phyloP scores from a whole-genome alignment of 768 basidiomycete genomes.

The Leccinellum rugosiceps region DNA sequence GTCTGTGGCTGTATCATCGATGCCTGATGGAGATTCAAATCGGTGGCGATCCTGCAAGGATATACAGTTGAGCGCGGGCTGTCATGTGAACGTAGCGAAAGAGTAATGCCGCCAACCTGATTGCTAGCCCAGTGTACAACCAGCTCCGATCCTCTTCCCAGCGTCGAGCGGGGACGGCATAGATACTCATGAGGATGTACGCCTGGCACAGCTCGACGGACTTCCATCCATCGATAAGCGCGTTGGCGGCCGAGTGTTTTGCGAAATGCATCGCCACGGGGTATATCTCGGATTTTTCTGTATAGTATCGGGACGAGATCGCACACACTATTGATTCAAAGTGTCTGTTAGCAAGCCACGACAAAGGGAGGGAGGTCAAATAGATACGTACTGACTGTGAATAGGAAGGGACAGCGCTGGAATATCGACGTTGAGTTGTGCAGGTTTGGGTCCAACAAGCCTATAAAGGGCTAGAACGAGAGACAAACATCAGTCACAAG shows the following conservation, averaged over 20 bases:
- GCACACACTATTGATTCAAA: slow-evolving; percentile 63
- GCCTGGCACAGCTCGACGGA: slow-evolving; percentile 90
- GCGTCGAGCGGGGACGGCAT: slow-evolving; percentile 70
- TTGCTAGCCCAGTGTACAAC: slow-evolving; percentile 85
- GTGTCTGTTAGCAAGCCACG: neutral
- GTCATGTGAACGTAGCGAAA: neutral
- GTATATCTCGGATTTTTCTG: slow-evolving; percentile 79
- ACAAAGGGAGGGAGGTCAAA: neutral
- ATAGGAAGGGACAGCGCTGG: slow-evolving; percentile 83
- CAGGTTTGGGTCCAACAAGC: slow-evolving; percentile 74
- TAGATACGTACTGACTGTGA: slow-evolving; percentile 69
- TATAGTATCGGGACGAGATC: slow-evolving; percentile 77
- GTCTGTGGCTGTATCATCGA: slow-evolving; percentile 57
- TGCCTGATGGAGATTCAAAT: slow-evolving; percentile 79
- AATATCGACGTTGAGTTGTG: slow-evolving; percentile 80
- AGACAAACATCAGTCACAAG: slow-evolving; percentile 1
- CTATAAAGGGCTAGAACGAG: slow-evolving; percentile 52
- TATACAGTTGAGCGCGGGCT: neutral
- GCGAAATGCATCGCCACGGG: slow-evolving; percentile 89
- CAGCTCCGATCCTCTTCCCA: slow-evolving; percentile 93
- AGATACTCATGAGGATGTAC: slow-evolving; percentile 84
- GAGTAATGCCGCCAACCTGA: slow-evolving; percentile 45
- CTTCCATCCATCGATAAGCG: slow-evolving; percentile 77
- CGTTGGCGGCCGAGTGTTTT: slow-evolving; percentile 76
- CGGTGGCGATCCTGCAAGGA: slow-evolving; percentile 69